Conservation (phyloP, 108 stramenopile species). For the Aurantiochytrium sp. region DNA sequence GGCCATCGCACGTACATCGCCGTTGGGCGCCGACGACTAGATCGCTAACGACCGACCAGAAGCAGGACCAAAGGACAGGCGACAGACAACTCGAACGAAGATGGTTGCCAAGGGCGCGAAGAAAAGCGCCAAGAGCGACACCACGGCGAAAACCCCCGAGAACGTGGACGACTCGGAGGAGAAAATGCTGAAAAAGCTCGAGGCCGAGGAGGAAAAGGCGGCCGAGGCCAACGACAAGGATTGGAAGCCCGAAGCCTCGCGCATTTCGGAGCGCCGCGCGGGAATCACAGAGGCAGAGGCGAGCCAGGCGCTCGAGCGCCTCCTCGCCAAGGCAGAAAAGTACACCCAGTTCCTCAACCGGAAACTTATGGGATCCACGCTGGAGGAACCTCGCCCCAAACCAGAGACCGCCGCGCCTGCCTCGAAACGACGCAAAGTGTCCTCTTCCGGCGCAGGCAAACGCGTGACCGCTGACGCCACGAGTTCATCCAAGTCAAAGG, state of each 20-base stretch:
- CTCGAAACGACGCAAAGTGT: not conserved
- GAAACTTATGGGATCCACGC: not conserved
- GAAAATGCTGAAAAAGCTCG: not conserved
- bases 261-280: not conserved
- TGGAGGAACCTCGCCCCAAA: not conserved
- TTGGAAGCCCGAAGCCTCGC: not conserved
- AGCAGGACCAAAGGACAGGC: too few species aligned
- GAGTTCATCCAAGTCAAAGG: not conserved
- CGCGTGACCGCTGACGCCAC: not conserved
- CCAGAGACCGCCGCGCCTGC: not conserved
- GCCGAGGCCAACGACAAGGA: not conserved
- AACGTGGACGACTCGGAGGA: too few species aligned
- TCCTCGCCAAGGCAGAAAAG: conserved; percentile 32
- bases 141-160: too few species aligned
- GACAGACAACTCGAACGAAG: too few species aligned
- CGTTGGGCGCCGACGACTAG: too few species aligned
- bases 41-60: too few species aligned
- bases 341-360: conserved; percentile 25
- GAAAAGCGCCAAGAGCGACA: too few species aligned
- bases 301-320: conserved; percentile 19
- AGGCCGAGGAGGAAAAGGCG: not conserved
- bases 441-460: not conserved
- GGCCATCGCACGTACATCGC: too few species aligned
- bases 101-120: too few species aligned
- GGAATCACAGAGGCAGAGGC: not conserved